Evolutionary conservation across 2,329 filamentous ascomycete species (phyloP), one percentile per base, ranked within the genome.

Genomic region (Albifimbria verrucaria): DNA sequence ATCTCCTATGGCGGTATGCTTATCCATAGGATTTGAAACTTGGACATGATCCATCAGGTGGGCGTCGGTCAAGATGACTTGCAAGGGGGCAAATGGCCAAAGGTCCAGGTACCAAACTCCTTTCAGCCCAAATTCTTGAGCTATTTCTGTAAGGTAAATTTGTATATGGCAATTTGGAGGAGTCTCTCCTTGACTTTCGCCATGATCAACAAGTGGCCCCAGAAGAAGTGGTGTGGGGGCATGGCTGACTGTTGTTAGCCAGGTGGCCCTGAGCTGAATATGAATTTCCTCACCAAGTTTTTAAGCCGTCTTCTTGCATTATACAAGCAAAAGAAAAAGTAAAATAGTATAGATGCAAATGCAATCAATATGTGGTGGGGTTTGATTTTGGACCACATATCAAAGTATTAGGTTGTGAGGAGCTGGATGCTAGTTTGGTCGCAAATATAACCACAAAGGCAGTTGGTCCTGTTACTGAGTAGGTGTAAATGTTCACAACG

Each of bases 71-170:
- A 68, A 44, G 44, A 68, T 53, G 24, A 66, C 55, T 32, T 61
- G 60, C 7, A 58, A 55, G n/a, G 59, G 56, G 39, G 56, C 57
- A 21, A 68, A 41, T 4, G 66, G 66, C 65, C 64, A 67, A n/a
- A 67, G 55, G 51, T 68, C 64, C 23, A 68, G 54, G 51, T 68
- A 68, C 52, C 60, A 68, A 26, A 68, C 51, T 44, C 60, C 65
- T 17, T 59, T 51, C 12, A 68, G 55, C 26, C 55, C 45, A 52
- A 66, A 64, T 20, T 57, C 59, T 15, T 58, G 55, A 4, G 59
- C 55, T 21, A 65, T 55, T 45, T 60, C 53, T 17, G 63, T 65
- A 28, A 59, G 55, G 42, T 57, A 54, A 20, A 52, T 47, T 51
- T 65, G 63, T 2, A 60, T 59, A 44, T 65, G 62, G 21, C 47